Evolutionary conservation across 331 rosid genomes (phyloP), one percentile per base, ranked within the genome.

Genomic region (Rhamnella rubrinervis): DNA sequence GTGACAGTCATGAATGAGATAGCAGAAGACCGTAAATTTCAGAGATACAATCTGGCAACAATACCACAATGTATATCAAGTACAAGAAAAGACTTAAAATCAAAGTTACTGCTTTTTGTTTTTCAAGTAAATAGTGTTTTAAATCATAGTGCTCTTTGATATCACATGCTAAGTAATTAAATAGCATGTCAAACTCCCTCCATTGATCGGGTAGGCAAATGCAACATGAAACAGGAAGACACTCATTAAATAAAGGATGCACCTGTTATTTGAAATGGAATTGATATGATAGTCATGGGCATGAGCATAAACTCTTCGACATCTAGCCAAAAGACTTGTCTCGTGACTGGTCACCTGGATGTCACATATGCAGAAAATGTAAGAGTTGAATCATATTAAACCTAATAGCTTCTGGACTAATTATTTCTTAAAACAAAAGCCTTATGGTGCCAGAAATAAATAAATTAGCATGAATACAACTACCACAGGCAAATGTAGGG

Each of bases 261-360:
- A 85, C 95, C 95, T 88, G 82, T 88, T 88, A 79, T 80, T 86
- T 50, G 95, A 88, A 67, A 88, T 86, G 20, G 95, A 88, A 77
- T 88, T 86, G 64, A 88, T 88, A 72, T 88, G 95, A 82, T 88
- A 88, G 73, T 88, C 95, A 75, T 88, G 95, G 25, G 95, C 95
- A 85, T 88, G 95, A 51, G 89, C 83, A 71, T 85, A 88, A 46
- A 83, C 77, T 75, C 91, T 81, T 61, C 89, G 83, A 80, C 95
- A 88, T 74, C 91, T 83, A 53, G 91, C 91, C 58, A 77, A 57
- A 68, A 76, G 89, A 75, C 78, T 88, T 8, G 83, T 80, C 85
- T 88, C 95, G 5, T 80, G 83, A 75, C 78, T 73, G 26, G 87
- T 81, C 68, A 79, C 89, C 95, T 85, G 85, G 63, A 80, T 60